phyloP scores from a whole-genome alignment of 768 basidiomycete species.

The Leccinum aurantiacum region DNA sequence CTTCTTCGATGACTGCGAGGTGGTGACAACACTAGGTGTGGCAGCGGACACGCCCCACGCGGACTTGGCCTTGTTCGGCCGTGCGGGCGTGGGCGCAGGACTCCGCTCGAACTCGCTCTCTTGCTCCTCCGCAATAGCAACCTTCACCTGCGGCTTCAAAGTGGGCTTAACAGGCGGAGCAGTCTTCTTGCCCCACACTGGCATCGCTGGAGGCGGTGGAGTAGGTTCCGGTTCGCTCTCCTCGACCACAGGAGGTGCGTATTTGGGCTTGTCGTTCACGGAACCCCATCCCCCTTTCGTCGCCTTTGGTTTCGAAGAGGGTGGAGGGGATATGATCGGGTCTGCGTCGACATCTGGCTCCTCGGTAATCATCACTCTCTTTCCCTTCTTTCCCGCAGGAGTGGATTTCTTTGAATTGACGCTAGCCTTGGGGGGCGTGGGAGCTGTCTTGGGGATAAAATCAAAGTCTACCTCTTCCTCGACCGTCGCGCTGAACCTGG shows the following conservation, averaged over 20 bases:
- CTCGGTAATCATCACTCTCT: slow-evolving; percentile 27
- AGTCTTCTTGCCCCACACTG: slow-evolving; percentile 18
- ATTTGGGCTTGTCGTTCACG: slow-evolving; percentile 24
- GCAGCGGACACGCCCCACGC: slow-evolving; percentile 13
- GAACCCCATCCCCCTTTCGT: slow-evolving; percentile 23
- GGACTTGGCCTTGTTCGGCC: slow-evolving; percentile 20
- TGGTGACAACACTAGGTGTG: background rate
- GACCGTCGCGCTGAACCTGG: slow-evolving; percentile 1
- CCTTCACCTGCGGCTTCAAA: slow-evolving; percentile 22
- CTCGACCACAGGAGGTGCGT: slow-evolving; percentile 1
- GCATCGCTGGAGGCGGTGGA: background rate
- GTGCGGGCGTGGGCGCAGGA: slow-evolving; percentile 3
- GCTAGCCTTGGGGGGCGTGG: slow-evolving; percentile 7
- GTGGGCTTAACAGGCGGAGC: background rate
- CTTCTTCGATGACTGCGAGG: slow-evolving; percentile 17
- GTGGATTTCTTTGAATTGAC: slow-evolving; percentile 15
- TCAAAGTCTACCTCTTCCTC: slow-evolving; percentile 13
- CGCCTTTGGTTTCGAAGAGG: slow-evolving; percentile 13
- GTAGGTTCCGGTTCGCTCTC: slow-evolving; percentile 16
- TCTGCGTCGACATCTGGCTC: slow-evolving; percentile 30
- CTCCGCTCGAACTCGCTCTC: slow-evolving; percentile 15
- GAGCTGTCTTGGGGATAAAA: background rate
- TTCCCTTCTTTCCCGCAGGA: slow-evolving; percentile 21
- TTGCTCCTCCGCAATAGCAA: slow-evolving; percentile 18
- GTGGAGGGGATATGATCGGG: slow-evolving; percentile 12